phyloP scores from a whole-genome alignment of 148 eudicot species.

The Rhododendron henanense region DNA sequence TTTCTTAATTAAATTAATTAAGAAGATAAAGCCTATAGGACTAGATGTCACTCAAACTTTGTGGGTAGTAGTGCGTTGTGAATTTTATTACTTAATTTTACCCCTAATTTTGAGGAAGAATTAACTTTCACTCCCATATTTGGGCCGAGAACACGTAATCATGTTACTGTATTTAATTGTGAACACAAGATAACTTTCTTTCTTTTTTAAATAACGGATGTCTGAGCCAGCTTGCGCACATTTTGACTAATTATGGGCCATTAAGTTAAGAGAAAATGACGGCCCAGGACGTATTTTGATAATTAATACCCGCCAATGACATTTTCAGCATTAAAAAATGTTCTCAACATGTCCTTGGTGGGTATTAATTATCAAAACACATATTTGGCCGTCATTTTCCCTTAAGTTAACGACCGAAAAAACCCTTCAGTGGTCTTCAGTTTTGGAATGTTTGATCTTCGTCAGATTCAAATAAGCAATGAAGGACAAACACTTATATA shows the following conservation, averaged over 20 bases:
- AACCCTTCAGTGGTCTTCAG: too few species aligned
- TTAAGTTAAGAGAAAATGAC: too few species aligned
- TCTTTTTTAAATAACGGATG: neutral
- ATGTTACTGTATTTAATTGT: neutral
- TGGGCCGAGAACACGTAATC: neutral
- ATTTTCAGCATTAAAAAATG: too few species aligned
- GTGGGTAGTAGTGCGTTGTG: neutral
- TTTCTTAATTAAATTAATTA: neutral
- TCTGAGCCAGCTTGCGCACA: neutral
- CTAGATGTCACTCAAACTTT: neutral
- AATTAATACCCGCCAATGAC: too few species aligned
- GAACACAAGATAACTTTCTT: neutral
- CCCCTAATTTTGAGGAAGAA: neutral
- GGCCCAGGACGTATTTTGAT: rapidly evolving
- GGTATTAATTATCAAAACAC: too few species aligned
- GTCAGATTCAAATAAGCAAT: too few species aligned
- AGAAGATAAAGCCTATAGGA: neutral
- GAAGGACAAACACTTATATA: neutral
- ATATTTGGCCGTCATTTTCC: too few species aligned
- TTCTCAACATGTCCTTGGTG: too few species aligned
- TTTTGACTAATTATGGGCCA: too few species aligned
- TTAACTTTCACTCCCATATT: neutral
- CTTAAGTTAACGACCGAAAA: too few species aligned
- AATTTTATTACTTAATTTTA: neutral
- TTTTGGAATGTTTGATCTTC: neutral